Conservation (phyloP, 2,329 filamentous ascomycete genomes). For the Akanthomyces muscarius region DNA sequence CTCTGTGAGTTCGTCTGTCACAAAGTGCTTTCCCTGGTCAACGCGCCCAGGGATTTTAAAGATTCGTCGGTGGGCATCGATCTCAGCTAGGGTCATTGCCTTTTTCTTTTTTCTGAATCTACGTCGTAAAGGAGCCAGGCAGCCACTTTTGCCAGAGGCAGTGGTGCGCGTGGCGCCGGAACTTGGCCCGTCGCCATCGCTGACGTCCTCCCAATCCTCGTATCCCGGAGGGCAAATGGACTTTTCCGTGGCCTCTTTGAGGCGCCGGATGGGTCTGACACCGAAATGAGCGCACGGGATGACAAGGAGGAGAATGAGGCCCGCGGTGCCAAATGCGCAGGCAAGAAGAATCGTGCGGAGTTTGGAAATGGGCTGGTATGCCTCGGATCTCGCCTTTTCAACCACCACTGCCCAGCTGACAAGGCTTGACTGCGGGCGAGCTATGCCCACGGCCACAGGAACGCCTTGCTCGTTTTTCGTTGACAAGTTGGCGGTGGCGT, state of each 20-base stretch:
- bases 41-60: constrained; percentile 88
- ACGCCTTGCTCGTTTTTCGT: constrained; percentile 69
- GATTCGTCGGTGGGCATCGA: constrained; percentile 44
- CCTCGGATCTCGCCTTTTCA: constrained; percentile 71
- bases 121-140: constrained; percentile 37
- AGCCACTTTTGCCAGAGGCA: constrained; percentile 29
- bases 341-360: constrained; percentile 77
- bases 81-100: constrained; percentile 26
- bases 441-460: constrained; percentile 73
- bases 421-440: constrained; percentile 61
- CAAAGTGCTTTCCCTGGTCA: constrained; percentile 65
- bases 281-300: constrained; percentile 79
- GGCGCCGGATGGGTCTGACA: constrained; percentile 71
- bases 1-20: constrained; percentile 83
- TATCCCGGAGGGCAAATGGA: constrained; percentile 65
- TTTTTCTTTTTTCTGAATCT: constrained; percentile 32
- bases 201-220: constrained; percentile 37
- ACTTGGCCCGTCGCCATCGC: constrained; percentile 38
- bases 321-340: constrained; percentile 80
- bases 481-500: constrained; percentile 65
- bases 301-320: constrained; percentile 65
- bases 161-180: constrained; percentile 42
- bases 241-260: constrained; percentile 71
- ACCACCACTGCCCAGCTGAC: constrained; percentile 82
- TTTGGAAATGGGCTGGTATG: constrained; percentile 68